These are phyloP conservation scores for Debaryomyces coudertii DNA, from an alignment of 1,139 yeast genomes.

Conservation along the genomic window DNA sequence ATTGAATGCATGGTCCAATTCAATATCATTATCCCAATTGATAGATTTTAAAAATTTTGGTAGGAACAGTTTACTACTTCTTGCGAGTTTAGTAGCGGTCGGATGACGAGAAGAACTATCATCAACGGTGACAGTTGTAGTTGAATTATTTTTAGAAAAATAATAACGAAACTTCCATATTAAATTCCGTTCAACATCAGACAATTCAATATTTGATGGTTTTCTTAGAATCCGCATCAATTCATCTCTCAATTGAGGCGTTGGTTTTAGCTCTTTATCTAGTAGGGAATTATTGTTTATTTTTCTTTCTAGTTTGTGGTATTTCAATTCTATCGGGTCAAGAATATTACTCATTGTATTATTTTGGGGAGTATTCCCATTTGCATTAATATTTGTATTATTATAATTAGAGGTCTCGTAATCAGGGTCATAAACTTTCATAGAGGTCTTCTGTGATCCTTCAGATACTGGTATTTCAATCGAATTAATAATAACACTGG, in stretches of 20 bases:
- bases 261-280: conserved; percentile 87
- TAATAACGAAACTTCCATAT: conserved; percentile 93
- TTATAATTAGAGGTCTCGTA: conserved; percentile 25
- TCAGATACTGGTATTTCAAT: conserved; percentile 36
- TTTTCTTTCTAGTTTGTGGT: conserved; percentile 76
- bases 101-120: conserved; percentile 16
- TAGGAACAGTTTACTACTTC: conserved; percentile 52
- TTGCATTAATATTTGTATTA: conserved; percentile 6
- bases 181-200: conserved; percentile 82
- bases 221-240: conserved; percentile 67
- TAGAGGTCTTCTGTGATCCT: conserved; percentile 12
- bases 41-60: conserved; percentile 87
- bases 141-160: conserved; percentile 61
- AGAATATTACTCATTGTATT: conserved; percentile 24
- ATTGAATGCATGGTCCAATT: conserved; percentile 75
- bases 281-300: conserved; percentile 74
- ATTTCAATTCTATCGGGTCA: conserved; percentile 88
- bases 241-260: conserved; percentile 79
- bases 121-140: conserved; percentile 22
- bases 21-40: conserved; percentile 84
- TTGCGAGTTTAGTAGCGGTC: conserved; percentile 16
- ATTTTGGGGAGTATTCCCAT: conserved; percentile 17
- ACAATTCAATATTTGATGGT: conserved; percentile 82
- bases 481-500: conserved; percentile 37
- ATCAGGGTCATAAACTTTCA: conserved; percentile 45